Evolutionary conservation across 2,329 filamentous ascomycete genomes (phyloP), one percentile per base, ranked within the genome.

Genomic region (Exophiala oligosperma): DNA sequence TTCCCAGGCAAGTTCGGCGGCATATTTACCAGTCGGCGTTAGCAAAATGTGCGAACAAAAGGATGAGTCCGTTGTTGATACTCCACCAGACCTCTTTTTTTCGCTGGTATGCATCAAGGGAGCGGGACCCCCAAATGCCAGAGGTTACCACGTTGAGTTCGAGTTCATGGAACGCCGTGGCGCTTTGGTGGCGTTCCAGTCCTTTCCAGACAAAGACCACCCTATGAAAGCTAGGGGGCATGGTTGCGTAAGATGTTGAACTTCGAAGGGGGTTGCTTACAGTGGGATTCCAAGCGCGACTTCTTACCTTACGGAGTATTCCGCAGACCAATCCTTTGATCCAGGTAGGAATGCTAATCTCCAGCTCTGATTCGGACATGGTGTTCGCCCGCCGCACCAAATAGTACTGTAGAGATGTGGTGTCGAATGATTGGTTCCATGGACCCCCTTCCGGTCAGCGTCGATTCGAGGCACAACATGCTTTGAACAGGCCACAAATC

Each of bases 1-100:
- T 47, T 28, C 48, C 37, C 56, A 54, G 58, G 28, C 40, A 53
- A 35, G 11, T 38, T 35, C 52, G 52, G 61, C 53, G 55, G 52
- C 58, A 60, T 41, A 35, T 35, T 55, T 60, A 37, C 61, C 61
- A 63, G 55, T 59, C 55, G 59, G 52, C 58, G 58, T 61, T 59
- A 63, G 61, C 46, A 47, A 17, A 50, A 52, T n/a, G 28, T 40
- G 32, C 46, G 49, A 26, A 44, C 49, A 44, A 48, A 56, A 54
- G 57, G 61, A 61, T 61, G 58, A 41, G 58, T 37, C 32, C 49
- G 52, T 41, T 32, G 40, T 37, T 29, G 26, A 50, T 54, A 32
- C 52, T 60, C 60, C 60, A 58, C 57, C 8, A 26, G 56, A 52
- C 57, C 46, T 11, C 32, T 35, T 11, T 11, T 35, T 41, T 43